phyloP scores from a whole-genome alignment of 2,329 filamentous ascomycete genomes.

The Aspergillus oerlinghausenensis region DNA sequence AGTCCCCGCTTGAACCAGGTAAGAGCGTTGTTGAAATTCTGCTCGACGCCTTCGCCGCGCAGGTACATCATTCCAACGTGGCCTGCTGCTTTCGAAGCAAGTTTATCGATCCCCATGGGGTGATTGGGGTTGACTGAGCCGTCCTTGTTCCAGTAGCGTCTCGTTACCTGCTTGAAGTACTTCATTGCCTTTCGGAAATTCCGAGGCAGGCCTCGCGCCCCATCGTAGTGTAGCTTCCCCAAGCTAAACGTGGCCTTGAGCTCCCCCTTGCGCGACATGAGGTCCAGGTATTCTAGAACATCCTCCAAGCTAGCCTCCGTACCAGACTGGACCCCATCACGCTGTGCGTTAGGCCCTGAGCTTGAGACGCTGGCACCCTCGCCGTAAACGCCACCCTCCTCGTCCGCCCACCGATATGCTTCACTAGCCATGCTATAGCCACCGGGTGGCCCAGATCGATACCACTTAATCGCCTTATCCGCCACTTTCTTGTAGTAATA shows the following conservation, averaged over 20 bases:
- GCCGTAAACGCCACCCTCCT: conserved; percentile 87
- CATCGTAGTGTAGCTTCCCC: conserved; percentile 83
- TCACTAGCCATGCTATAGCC: conserved; percentile 74
- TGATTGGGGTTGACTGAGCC: conserved; percentile 69
- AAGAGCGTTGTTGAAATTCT: conserved; percentile 70
- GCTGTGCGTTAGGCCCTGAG: conserved; percentile 75
- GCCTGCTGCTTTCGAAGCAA: conserved; percentile 77
- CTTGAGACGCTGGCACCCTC: conserved; percentile 90
- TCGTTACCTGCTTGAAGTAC: conserved; percentile 76
- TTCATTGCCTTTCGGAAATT: conserved; percentile 70
- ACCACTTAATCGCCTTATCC: conserved; percentile 85
- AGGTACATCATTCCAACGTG: conserved; percentile 87
- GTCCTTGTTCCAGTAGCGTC: conserved; percentile 75
- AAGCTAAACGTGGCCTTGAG: conserved; percentile 81
- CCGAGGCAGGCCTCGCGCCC: conserved; percentile 67
- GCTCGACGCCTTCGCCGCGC: conserved; percentile 76
- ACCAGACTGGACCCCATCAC: conserved; percentile 68
- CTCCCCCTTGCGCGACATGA: conserved; percentile 86
- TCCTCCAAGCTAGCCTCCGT: conserved; percentile 85
- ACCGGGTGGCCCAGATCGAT: conserved; percentile 83
- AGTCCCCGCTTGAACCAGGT: conserved; percentile 82
- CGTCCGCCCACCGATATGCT: conserved; percentile 81
- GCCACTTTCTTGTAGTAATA: conserved; percentile 91
- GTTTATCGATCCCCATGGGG: conserved; percentile 67
- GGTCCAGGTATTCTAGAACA: conserved; percentile 86